Conservation (phyloP, 2,329 filamentous ascomycete genomes). For the Orbilia brochopaga region DNA sequence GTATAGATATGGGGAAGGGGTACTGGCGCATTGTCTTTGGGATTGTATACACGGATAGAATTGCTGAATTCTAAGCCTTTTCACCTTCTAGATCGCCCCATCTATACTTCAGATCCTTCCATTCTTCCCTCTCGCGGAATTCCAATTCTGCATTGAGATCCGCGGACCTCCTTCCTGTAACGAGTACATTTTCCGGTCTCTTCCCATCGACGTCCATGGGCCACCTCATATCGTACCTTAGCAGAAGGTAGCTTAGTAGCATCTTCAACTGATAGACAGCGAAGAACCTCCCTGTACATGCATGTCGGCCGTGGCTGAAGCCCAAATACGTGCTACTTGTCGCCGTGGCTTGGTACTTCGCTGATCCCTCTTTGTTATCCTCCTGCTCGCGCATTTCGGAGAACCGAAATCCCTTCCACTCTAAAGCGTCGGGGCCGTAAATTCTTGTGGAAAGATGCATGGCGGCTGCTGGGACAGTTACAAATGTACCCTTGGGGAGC, state of each 20-base stretch:
- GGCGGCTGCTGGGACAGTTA: slow-evolving; percentile 52
- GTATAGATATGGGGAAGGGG: slow-evolving; percentile 5
- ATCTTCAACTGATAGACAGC: slow-evolving; percentile 59
- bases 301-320: slow-evolving; percentile 58
- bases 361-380: slow-evolving; percentile 25
- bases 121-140: slow-evolving; percentile 26
- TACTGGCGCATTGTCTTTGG: background rate
- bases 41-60: background rate
- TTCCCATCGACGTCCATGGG: slow-evolving; percentile 22
- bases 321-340: slow-evolving; percentile 57
- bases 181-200: slow-evolving; percentile 38
- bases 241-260: slow-evolving; percentile 56
- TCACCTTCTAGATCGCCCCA: slow-evolving; percentile 12
- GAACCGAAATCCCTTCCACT: slow-evolving; percentile 60
- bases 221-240: slow-evolving; percentile 58
- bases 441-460: slow-evolving; percentile 55
- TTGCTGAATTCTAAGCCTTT: background rate
- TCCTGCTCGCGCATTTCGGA: slow-evolving; percentile 57
- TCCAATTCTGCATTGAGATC: slow-evolving; percentile 34
- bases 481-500: slow-evolving; percentile 38
- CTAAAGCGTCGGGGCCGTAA: slow-evolving; percentile 56
- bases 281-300: slow-evolving; percentile 59
- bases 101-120: slow-evolving; percentile 14
- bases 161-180: slow-evolving; percentile 30
- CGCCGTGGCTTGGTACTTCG: slow-evolving; percentile 53